phyloP scores from a whole-genome alignment of 2,329 filamentous ascomycete genomes.

The Fusarium azukiicola region DNA sequence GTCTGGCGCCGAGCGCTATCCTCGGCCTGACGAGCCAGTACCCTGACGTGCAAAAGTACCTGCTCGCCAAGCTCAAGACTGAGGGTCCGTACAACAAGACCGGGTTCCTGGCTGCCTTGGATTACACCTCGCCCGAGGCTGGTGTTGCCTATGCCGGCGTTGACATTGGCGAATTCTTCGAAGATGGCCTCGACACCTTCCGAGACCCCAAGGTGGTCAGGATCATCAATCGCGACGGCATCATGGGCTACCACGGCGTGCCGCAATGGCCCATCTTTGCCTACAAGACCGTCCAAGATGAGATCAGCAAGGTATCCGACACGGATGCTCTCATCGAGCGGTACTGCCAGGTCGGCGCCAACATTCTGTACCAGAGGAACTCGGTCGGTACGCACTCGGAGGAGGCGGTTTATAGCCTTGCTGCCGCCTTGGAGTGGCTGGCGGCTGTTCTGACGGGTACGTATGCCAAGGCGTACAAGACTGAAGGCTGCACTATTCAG shows the following conservation, averaged over 20 bases:
- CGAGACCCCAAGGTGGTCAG: conserved; percentile 26
- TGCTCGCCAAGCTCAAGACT: conserved; percentile 47
- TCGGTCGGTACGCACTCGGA: conserved; percentile 38
- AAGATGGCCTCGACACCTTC: conserved; percentile 23
- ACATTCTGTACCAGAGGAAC: conserved; percentile 52
- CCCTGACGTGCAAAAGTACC: conserved; percentile 40
- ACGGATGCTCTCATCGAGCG: conserved; percentile 45
- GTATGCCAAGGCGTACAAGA: conserved; percentile 34
- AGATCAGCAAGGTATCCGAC: conserved; percentile 44
- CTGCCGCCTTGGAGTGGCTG: conserved; percentile 43
- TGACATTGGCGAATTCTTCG: conserved; percentile 45
- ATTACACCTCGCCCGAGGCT: conserved; percentile 31
- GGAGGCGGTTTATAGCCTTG: conserved; percentile 32
- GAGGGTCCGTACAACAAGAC: conserved; percentile 45
- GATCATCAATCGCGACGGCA: conserved; percentile 45
- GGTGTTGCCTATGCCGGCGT: conserved; percentile 32
- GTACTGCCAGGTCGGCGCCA: conserved; percentile 47
- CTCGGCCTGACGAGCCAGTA: conserved; percentile 50
- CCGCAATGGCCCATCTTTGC: conserved; percentile 50
- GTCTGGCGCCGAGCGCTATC: conserved; percentile 45
- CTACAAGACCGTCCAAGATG: conserved; percentile 46
- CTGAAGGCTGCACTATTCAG: conserved; percentile 47
- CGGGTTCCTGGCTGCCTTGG: conserved; percentile 46
- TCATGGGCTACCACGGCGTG: conserved; percentile 53
- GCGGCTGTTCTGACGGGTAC: conserved; percentile 35